A percentile compares a stretch with the other conserved stretches of the same genome.
Evolutionary conservation across 768 basidiomycete species (phyloP).

Genomic region (Boletus huronensis): DNA sequence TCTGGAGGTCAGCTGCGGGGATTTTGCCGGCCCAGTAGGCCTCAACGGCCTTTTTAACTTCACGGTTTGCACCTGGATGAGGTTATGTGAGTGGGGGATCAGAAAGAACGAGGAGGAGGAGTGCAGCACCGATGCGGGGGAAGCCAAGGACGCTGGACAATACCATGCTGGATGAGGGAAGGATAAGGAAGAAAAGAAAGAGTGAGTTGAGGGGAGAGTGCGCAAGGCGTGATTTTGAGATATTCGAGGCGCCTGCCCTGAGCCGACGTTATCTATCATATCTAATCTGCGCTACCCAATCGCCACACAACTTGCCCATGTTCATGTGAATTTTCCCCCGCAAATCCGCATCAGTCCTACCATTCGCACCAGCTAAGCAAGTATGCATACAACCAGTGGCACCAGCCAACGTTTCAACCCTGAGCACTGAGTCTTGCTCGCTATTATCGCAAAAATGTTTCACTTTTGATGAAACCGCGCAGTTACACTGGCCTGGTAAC

Average conservation of each 20-base stretch:
- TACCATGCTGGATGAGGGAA: conserved; percentile 51
- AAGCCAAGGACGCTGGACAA: conserved; percentile 85
- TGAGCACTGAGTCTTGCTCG: not conserved
- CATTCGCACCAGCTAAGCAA: conserved; percentile 8
- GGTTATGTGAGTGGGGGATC: conserved; percentile 1
- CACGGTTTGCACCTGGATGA: conserved; percentile 77
- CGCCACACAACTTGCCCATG: conserved; percentile 5
- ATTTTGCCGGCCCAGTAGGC: conserved; percentile 96
- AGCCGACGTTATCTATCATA: conserved; percentile 23
- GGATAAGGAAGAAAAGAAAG: conserved; percentile 14
- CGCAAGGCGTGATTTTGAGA: conserved; percentile 28
- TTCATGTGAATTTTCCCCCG: conserved; percentile 16
- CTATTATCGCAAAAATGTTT: not conserved
- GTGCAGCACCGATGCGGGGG: conserved; percentile 67
- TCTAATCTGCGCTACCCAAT: conserved; percentile 19
- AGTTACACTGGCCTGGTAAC: not conserved
- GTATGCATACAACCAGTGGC: too few relatives aligned
- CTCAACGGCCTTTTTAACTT: conserved; percentile 97
- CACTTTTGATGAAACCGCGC: not conserved
- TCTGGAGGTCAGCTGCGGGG: conserved; percentile 82
- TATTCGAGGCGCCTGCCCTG: conserved; percentile 32
- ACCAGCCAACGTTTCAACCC: too few relatives aligned
- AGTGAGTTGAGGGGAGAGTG: conserved; percentile 3
- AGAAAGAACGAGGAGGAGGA: not conserved
- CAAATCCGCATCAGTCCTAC: conserved; percentile 1